Evolutionary conservation across 345 rosid species (phyloP), one percentile per base, ranked within the genome.

Genomic region (Conringia planisiliqua): DNA sequence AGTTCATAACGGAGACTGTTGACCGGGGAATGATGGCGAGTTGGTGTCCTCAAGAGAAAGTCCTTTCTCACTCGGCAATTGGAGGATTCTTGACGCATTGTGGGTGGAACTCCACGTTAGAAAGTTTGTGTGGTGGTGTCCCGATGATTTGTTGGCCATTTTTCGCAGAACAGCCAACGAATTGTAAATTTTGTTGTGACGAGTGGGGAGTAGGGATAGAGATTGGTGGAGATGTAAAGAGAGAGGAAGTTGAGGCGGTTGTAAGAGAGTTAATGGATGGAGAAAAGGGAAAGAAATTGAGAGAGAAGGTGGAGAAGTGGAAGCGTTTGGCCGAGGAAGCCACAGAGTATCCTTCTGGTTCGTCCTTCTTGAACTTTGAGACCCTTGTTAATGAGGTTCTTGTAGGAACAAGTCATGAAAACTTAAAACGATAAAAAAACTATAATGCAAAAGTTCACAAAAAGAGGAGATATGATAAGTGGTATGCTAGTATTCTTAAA

Each of bases 21-120:
- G 82, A 62, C 3, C 73, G 89, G 44, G 74, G 89, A 6, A 10
- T 81, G 7, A 2, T 88, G 30, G 61, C 84, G 4, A 78, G 73
- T 33, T 88, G 92, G 89, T 86, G 89, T 47, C 83, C 88, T 0
- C 92, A 88, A 18, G 86, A 83, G 52, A 60, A 76, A 63, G 85
- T 88, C 27, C 63, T 88, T 6, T 70, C 29, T 22, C 90, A 88
- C 64, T 83, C 83, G 10, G 56, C 89, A 0, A 12, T 83, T 0
- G 88, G 87, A 5, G 90, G 83, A n/a, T 83, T 86, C 67, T 75
- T 87, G 38, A 86, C 42, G 0, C 92, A 88, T 13, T 65, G 81
- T n/a, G 90, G 92, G 7, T 88, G 92, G 90, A 88, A 88, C 27
- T 88, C 92, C 2, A 88, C 83, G 1, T 14, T 86, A 2, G 92